Conservation (phyloP, 805 yeast genomes). For the Yamadazyma tumulicola region DNA sequence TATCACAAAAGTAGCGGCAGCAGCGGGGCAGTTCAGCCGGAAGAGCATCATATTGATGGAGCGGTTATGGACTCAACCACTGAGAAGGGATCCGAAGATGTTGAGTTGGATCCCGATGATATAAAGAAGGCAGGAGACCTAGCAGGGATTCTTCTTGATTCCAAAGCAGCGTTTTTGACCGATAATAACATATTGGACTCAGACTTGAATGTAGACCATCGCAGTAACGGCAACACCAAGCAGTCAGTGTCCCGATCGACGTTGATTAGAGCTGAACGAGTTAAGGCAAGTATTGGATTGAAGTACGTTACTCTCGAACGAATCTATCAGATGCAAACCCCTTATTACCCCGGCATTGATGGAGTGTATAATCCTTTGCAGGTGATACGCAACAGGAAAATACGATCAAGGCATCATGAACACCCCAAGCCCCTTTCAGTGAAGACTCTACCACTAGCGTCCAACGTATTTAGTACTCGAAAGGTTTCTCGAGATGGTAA, state of each 20-base stretch:
- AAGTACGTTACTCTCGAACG: conserved; percentile 49
- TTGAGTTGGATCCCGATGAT: conserved; percentile 5
- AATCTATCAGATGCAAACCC: conserved; percentile 22
- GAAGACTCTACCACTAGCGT: conserved; percentile 57
- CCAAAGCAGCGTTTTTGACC: conserved; percentile 38
- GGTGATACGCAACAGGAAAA: conserved; percentile 66
- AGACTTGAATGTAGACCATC: not conserved
- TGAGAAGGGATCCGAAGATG: not conserved
- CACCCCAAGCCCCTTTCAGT: conserved; percentile 42
- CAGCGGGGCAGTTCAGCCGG: too few relatives aligned
- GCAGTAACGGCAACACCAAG: not conserved
- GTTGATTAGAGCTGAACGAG: conserved; percentile 46
- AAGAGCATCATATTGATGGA: too few relatives aligned
- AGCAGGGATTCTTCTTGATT: conserved; percentile 37
- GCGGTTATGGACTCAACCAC: too few relatives aligned
- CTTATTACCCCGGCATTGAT: conserved; percentile 48
- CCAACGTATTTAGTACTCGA: conserved; percentile 54
- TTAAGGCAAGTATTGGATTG: conserved; percentile 44
- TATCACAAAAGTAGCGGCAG: too few relatives aligned
- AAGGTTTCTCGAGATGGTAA: conserved; percentile 18
- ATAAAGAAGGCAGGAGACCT: conserved; percentile 22
- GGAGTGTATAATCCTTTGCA: conserved; percentile 81
- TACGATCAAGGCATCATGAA: conserved; percentile 51
- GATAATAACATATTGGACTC: conserved; percentile 41
- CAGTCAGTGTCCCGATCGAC: conserved; percentile 33